phyloP scores from a whole-genome alignment of 2,329 filamentous ascomycete genomes.

The Hawksworthiomyces lignivorus region DNA sequence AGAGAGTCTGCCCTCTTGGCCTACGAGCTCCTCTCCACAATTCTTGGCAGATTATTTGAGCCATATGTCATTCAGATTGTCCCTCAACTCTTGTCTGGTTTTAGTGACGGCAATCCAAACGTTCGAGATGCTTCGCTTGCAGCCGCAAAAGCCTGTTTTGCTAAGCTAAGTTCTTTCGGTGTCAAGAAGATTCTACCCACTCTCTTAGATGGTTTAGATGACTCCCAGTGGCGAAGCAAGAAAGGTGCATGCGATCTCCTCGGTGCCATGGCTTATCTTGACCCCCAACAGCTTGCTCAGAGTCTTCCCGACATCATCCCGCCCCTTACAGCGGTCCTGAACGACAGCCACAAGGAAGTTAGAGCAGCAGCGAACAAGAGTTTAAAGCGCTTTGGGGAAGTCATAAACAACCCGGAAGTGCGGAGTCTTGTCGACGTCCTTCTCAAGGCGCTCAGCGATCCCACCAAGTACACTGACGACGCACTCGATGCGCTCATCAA shows the following conservation, averaged over 20 bases:
- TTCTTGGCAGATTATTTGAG: slow-evolving; percentile 85
- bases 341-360: slow-evolving; percentile 98
- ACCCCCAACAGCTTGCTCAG: slow-evolving; percentile 85
- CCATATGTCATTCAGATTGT: slow-evolving; percentile 96
- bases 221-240: slow-evolving; percentile 96
- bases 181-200: slow-evolving; percentile 92
- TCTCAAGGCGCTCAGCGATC: slow-evolving; percentile 92
- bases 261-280: slow-evolving; percentile 96
- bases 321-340: slow-evolving; percentile 84
- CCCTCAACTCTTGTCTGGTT: slow-evolving; percentile 78
- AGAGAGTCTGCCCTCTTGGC: slow-evolving; percentile 83
- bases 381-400: slow-evolving; percentile 95
- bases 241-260: slow-evolving; percentile 95
- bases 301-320: slow-evolving; percentile 96
- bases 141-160: slow-evolving; percentile 89
- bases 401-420: slow-evolving; percentile 96
- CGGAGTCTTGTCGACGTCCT: slow-evolving; percentile 86
- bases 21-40: slow-evolving; percentile 80
- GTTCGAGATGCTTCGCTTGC: slow-evolving; percentile 91
- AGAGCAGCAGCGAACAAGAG: slow-evolving; percentile 86
- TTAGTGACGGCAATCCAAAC: slow-evolving; percentile 80
- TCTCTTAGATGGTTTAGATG: slow-evolving; percentile 83
- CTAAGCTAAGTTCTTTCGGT: slow-evolving; percentile 86
- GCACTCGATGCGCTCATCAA: slow-evolving; percentile 92
- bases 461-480: slow-evolving; percentile 93